Conservation (phyloP, 2,329 filamentous ascomycete species). For the Ophiostoma sp. region DNA sequence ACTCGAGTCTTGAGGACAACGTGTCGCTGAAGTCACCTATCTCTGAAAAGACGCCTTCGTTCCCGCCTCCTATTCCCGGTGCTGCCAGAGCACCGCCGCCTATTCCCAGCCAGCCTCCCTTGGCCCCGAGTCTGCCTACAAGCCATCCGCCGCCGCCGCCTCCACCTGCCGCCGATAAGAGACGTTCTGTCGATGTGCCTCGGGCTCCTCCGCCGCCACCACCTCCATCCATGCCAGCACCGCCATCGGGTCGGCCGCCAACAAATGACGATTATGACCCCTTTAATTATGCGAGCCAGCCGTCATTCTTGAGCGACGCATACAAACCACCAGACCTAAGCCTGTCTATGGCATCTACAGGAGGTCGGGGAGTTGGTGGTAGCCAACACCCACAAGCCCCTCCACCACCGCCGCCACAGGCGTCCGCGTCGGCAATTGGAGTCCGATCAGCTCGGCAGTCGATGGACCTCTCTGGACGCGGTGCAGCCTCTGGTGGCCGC, state of each 20-base stretch:
- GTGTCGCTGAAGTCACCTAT: slow-evolving; percentile 54
- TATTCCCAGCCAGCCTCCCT: slow-evolving; percentile 49
- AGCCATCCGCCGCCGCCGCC: slow-evolving; percentile 47
- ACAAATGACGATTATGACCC: slow-evolving; percentile 66
- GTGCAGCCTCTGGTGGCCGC: slow-evolving; percentile 38
- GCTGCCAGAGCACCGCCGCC: slow-evolving; percentile 60
- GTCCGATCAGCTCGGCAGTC: slow-evolving; percentile 49
- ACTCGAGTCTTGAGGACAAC: slow-evolving; percentile 69
- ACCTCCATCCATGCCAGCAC: slow-evolving; percentile 59
- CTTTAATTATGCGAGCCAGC: slow-evolving; percentile 47
- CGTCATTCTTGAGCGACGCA: slow-evolving; percentile 41
- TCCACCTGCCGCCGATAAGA: slow-evolving; percentile 39
- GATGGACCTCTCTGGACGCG: slow-evolving; percentile 53
- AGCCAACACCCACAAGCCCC: slow-evolving; percentile 19
- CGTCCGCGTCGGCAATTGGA: slow-evolving; percentile 26
- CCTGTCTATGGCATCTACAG: slow-evolving; percentile 16
- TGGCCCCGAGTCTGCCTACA: slow-evolving; percentile 29
- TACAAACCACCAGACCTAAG: slow-evolving; percentile 43
- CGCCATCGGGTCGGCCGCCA: slow-evolving; percentile 40
- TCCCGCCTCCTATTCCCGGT: slow-evolving; percentile 53
- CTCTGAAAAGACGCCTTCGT: slow-evolving; percentile 39
- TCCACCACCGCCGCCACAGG: slow-evolving; percentile 38
- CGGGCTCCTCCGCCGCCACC: slow-evolving; percentile 64
- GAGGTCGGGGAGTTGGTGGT: slow-evolving; percentile 25
- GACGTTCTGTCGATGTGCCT: slow-evolving; percentile 65